Evolutionary conservation across 2,329 filamentous ascomycete species (phyloP).

Genomic region (Hymenotorrendiella dingleyae): DNA sequence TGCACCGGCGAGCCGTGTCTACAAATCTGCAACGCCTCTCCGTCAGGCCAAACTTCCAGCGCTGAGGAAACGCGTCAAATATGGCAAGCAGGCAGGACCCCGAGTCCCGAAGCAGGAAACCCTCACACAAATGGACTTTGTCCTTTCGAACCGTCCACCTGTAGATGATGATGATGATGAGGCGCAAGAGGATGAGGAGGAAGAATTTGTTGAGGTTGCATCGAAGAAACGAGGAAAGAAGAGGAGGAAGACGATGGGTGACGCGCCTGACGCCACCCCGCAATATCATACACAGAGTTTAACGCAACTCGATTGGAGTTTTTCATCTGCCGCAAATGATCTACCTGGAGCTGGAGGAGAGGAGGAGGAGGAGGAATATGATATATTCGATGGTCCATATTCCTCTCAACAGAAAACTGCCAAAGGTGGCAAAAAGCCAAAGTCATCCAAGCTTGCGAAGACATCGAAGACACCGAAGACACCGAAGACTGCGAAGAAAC

Average conservation of each 20-base stretch:
- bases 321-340: constrained; percentile 12
- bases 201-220: constrained; percentile 12
- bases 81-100: constrained; percentile 20
- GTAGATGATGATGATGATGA: constrained; percentile 11
- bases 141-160: constrained; percentile 7
- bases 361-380: background rate
- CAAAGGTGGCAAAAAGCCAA: background rate
- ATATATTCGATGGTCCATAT: constrained; percentile 19
- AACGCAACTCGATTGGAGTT: constrained; percentile 26
- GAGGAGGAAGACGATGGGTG: constrained; percentile 21
- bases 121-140: constrained; percentile 27
- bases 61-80: constrained; percentile 19
- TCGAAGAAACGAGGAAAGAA: constrained; percentile 17
- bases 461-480: background rate
- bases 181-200: constrained; percentile 11
- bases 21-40: constrained; percentile 22
- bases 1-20: constrained; percentile 22
- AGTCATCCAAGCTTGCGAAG: background rate
- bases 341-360: constrained; percentile 6
- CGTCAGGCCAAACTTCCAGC: constrained; percentile 21
- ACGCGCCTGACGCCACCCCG: constrained; percentile 11
- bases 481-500: background rate
- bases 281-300: constrained; percentile 26
- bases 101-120: constrained; percentile 19
- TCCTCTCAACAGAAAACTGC: constrained; percentile 12